These are phyloP conservation scores for Dentipellis fragilis DNA, from an alignment of 768 basidiomycete genomes.

Conservation along the genomic window DNA sequence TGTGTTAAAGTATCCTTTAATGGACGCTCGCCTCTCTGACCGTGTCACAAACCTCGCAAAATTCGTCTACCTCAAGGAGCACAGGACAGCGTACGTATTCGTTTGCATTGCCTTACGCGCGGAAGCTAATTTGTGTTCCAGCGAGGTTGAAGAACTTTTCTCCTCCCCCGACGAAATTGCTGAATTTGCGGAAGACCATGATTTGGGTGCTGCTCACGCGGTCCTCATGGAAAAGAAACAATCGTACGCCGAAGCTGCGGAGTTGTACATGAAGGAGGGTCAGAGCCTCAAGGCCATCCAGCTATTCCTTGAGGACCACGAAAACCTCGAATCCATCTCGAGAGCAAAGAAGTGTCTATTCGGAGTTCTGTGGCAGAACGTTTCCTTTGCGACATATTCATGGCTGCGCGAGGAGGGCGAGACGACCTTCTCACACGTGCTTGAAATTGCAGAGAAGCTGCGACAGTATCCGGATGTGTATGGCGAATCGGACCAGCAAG, in stretches of 20 bases:
- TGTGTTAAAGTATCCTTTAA: slow-evolving; percentile 25
- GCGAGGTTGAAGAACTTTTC: neutral
- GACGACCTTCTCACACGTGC: neutral
- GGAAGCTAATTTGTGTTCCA: neutral
- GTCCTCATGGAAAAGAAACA: neutral
- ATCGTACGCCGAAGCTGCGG: neutral
- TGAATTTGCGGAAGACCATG: neutral
- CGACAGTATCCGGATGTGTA: neutral
- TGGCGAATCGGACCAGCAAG: no score
- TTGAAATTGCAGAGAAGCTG: neutral
- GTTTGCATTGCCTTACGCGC: neutral
- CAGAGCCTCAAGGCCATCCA: neutral
- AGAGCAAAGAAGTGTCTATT: neutral
- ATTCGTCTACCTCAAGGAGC: slow-evolving; percentile 32
- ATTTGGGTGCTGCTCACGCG: neutral
- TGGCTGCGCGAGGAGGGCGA: neutral
- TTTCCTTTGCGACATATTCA: neutral
- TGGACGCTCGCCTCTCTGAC: slow-evolving; percentile 23
- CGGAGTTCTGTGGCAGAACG: neutral
- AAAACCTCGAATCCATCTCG: neutral
- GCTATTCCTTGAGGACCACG: neutral
- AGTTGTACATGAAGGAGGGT: neutral
- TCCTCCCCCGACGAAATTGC: neutral
- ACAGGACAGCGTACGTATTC: slow-evolving; percentile 22
- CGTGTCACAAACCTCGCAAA: slow-evolving; percentile 34